These are phyloP conservation scores for Mycena capillaripes DNA, from an alignment of 768 basidiomycete genomes.

Conservation along the genomic window DNA sequence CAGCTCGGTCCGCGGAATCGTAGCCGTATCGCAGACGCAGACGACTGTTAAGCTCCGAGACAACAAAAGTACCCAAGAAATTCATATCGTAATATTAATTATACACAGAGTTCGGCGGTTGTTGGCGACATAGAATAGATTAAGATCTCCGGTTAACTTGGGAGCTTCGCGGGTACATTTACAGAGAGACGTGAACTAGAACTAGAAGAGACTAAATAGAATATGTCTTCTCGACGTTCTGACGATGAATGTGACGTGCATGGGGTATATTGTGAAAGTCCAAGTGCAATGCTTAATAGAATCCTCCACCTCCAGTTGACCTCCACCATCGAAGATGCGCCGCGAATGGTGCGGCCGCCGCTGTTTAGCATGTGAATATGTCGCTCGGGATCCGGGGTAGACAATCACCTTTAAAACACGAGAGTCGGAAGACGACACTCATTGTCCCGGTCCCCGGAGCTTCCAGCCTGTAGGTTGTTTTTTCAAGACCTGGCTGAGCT, in stretches of 20 bases:
- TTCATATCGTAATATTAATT: background rate
- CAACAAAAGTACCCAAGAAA: background rate
- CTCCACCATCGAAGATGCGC: no score
- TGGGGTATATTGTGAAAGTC: background rate
- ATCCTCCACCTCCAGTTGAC: background rate
- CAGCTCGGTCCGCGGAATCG: background rate
- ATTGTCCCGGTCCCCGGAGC: background rate
- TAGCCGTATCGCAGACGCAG: background rate
- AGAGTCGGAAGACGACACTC: background rate
- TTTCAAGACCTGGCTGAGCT: conserved; percentile 33
- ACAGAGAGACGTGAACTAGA: no score
- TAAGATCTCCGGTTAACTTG: no score
- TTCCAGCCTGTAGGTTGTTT: conserved; percentile 29
- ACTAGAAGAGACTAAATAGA: no score
- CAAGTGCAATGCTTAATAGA: background rate
- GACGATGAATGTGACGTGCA: conserved; percentile 11
- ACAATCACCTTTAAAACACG: conserved; percentile 7
- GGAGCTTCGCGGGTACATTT: no score
- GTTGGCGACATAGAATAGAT: background rate
- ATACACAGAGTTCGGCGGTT: no score
- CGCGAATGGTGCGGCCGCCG: background rate
- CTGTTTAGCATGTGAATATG: conserved; percentile 30
- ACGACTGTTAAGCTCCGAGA: background rate
- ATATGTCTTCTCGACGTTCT: background rate
- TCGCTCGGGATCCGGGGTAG: background rate